phyloP scores from a whole-genome alignment of 352 stramenopile genomes.

The Phytopythium litorale region DNA sequence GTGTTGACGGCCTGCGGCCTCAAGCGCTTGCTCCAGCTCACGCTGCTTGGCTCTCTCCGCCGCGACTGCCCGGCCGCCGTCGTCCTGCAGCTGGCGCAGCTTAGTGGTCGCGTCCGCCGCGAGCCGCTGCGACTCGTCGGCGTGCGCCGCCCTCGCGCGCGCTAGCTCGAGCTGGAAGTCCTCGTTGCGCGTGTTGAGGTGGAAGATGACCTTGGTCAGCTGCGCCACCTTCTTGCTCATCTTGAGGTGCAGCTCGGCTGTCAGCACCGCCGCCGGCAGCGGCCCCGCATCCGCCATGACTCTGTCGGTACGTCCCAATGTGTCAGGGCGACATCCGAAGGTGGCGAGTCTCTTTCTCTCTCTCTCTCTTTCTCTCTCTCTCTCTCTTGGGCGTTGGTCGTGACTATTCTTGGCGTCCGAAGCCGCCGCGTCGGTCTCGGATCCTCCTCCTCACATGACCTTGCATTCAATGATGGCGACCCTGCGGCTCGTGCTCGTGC shows the following conservation, averaged over 20 bases:
- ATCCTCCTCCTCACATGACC: no score
- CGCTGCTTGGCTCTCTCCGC: conserved; percentile 22
- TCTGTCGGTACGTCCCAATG: neutral
- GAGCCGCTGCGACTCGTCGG: conserved; percentile 38
- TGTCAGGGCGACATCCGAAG: neutral
- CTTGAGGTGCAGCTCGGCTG: conserved; percentile 84
- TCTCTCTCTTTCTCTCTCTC: neutral
- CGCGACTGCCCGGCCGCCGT: conserved; percentile 16
- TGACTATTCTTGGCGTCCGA: conserved; percentile 3
- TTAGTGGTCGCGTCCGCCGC: conserved; percentile 53
- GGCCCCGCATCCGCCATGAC: conserved; percentile 19
- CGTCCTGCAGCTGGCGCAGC: conserved; percentile 36
- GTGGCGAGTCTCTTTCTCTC: neutral
- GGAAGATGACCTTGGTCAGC: conserved; percentile 93
- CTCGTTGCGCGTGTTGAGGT: conserved; percentile 93
- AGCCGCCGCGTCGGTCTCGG: neutral
- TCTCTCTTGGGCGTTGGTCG: neutral
- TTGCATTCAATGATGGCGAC: no score
- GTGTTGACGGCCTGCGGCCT: conserved; percentile 32
- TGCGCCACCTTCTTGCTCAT: conserved; percentile 95
- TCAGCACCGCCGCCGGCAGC: conserved; percentile 12
- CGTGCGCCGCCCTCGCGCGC: conserved; percentile 32
- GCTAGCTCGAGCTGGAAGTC: conserved; percentile 78
- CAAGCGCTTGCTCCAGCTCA: conserved; percentile 21
- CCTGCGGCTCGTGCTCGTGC: neutral